Conservation (phyloP, 2,329 filamentous ascomycete genomes). For the Arachnopeziza araneosa region DNA sequence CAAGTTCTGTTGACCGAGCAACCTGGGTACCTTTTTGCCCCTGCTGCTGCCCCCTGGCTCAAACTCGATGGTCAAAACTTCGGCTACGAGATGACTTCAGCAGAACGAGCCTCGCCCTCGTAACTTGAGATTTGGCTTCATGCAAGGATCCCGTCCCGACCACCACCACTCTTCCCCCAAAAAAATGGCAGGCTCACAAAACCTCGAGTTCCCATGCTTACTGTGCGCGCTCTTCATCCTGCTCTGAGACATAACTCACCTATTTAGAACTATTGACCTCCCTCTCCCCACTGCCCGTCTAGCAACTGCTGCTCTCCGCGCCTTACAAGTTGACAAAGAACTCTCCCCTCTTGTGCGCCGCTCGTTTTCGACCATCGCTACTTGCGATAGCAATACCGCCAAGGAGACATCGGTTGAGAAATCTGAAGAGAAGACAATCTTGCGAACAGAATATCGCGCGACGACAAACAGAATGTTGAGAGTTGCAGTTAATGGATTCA, state of each 20-base stretch:
- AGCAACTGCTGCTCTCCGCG: constrained; percentile 66
- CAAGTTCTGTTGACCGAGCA: no score
- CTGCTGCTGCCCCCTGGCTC: no score
- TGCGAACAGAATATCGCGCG: constrained; percentile 74
- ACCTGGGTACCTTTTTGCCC: no score
- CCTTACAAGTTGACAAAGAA: constrained; percentile 81
- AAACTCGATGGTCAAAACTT: not conserved
- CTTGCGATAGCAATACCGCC: not conserved
- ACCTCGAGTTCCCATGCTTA: constrained; percentile 55
- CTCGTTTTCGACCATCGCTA: constrained; percentile 53
- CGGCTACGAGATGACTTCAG: no score
- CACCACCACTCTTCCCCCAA: no score
- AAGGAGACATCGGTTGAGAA: constrained; percentile 11
- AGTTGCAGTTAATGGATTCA: constrained; percentile 92
- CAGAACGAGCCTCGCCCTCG: not conserved
- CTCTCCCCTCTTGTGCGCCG: constrained; percentile 79
- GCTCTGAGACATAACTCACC: not conserved
- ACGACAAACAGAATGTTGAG: constrained; percentile 95
- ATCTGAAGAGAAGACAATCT: constrained; percentile 40
- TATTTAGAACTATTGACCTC: constrained; percentile 25
- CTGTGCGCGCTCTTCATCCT: constrained; percentile 43
- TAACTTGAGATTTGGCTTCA: constrained; percentile 12
- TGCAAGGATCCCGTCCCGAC: constrained; percentile 3
- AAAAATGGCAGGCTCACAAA: constrained; percentile 14
- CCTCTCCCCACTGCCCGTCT: constrained; percentile 79